Base-by-base conservation (phyloP, 2,329 filamentous ascomycete genomes). In the Talaromyces islandicus region DNA sequence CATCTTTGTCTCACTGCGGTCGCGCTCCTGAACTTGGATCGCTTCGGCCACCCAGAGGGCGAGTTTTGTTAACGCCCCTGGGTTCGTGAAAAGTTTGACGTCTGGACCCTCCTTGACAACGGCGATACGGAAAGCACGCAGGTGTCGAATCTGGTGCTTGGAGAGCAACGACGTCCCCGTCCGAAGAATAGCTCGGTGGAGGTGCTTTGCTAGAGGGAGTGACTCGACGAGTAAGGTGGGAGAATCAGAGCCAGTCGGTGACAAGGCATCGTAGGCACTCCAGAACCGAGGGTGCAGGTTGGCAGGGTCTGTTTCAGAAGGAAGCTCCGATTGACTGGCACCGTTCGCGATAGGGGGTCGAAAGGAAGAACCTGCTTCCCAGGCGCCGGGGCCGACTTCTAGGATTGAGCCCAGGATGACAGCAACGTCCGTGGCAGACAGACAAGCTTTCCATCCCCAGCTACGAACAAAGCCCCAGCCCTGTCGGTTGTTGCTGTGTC, bases 381-480 rank as follows among this genome's bases (percentile, higher is more conserved):
- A 75, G 9, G 68, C 70, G 14, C 73, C 70, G 3, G 73, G 72
- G 11, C 94, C 93, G 29, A 97, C 92, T 77, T 99, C 94, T 1
- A 99, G 84, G 54, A 99, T 88, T 17, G 93, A 92, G 57, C 92
- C 92, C 21, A 97, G 84, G 30, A 97, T 87, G 17, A 96, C 90
- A n/a, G 91, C 91, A 0, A 97, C 91, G 71, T 99, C 94, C 54
- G 93, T 90, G 6, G 94, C 94, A 63, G 90, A 95, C 27, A 97
- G 81, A 55, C 93, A 97, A 0, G 92, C 93, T 71, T 92, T 89
- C 92, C 92, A 99, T 11, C 94, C 94, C 94, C 94, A 99, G 71
- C 91, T 96, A 61, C 92, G 85, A 19, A 97, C 93, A 70, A 97
- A 99, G 0, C 94, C 93, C 93, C 93, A 97, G 11, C 92, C 92